These are phyloP conservation scores for Inga laurina DNA, from an alignment of 306 rosid genomes.

Conservation along the genomic window DNA sequence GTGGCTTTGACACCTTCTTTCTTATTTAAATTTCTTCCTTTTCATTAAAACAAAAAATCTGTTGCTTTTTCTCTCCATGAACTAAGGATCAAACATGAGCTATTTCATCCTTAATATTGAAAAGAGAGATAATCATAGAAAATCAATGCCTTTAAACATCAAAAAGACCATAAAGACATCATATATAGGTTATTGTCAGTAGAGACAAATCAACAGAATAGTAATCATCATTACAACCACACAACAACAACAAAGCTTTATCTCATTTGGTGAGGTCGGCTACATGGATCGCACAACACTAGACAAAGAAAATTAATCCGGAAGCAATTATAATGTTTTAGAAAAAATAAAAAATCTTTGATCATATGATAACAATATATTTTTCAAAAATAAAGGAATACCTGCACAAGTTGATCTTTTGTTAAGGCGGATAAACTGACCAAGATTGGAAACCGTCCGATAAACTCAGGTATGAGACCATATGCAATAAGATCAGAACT, in stretches of 20 bases:
- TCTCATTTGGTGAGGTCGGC: no score
- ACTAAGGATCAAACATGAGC: background rate
- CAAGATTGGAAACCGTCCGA: conserved; percentile 94
- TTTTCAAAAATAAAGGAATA: conserved; percentile 33
- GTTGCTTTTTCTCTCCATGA: background rate
- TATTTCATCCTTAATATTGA: background rate
- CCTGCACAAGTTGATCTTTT: conserved; percentile 93
- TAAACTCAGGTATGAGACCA: conserved; percentile 98
- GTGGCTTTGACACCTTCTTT: background rate
- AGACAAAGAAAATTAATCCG: conserved; percentile 17
- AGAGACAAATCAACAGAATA: conserved; percentile 13
- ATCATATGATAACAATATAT: background rate
- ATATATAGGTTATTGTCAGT: background rate
- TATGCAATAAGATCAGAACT: conserved; percentile 94
- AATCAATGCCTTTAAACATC: conserved; percentile 10
- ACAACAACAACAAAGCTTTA: no score
- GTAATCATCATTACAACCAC: conserved; percentile 10
- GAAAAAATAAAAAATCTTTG: conserved; percentile 15
- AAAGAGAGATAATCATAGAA: background rate
- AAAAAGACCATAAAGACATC: conserved; percentile 16
- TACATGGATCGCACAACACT: background rate
- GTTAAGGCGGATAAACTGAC: conserved; percentile 89
- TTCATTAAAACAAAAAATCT: background rate
- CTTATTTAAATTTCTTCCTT: background rate
- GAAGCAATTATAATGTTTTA: background rate